phyloP scores from a whole-genome alignment of 2,329 filamentous ascomycete species.

The Esteya vermicola region DNA sequence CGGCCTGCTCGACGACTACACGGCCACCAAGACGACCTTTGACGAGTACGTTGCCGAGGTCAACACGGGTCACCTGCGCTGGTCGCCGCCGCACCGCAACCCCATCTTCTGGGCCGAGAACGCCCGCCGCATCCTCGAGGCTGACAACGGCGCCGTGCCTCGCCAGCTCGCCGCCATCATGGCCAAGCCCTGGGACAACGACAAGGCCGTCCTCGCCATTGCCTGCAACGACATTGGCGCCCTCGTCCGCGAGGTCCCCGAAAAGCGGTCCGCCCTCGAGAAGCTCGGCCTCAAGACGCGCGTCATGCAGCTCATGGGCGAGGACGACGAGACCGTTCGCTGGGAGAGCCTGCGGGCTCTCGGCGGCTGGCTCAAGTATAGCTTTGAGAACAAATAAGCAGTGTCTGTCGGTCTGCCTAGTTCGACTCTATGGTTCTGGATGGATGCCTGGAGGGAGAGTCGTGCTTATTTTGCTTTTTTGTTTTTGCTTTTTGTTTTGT shows the following conservation, averaged over 20 bases:
- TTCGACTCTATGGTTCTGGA: too few species aligned
- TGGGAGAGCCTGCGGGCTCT: constrained; percentile 88
- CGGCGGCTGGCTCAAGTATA: constrained; percentile 50
- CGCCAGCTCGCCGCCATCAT: constrained; percentile 78
- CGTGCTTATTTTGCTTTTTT: neutral
- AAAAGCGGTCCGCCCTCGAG: constrained; percentile 67
- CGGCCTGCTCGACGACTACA: constrained; percentile 52
- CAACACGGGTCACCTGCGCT: constrained; percentile 72
- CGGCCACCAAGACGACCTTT: constrained; percentile 60
- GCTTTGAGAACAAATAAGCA: constrained; percentile 36
- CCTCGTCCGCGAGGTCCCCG: constrained; percentile 78
- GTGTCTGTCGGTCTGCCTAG: too few species aligned
- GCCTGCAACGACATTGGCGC: constrained; percentile 86
- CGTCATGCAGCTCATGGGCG: constrained; percentile 89
- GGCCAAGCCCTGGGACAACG: constrained; percentile 56
- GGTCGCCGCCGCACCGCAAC: constrained; percentile 84
- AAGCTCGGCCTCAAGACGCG: constrained; percentile 71
- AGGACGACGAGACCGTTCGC: constrained; percentile 73
- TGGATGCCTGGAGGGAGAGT: neutral
- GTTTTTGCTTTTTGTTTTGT: neutral
- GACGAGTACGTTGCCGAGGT: constrained; percentile 86
- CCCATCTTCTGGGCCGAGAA: constrained; percentile 86
- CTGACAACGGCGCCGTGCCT: constrained; percentile 64
- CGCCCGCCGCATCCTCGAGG: constrained; percentile 71
- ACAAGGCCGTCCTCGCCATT: constrained; percentile 81